phyloP scores from a whole-genome alignment of 768 basidiomycete genomes.

The Sutorius australiensis region DNA sequence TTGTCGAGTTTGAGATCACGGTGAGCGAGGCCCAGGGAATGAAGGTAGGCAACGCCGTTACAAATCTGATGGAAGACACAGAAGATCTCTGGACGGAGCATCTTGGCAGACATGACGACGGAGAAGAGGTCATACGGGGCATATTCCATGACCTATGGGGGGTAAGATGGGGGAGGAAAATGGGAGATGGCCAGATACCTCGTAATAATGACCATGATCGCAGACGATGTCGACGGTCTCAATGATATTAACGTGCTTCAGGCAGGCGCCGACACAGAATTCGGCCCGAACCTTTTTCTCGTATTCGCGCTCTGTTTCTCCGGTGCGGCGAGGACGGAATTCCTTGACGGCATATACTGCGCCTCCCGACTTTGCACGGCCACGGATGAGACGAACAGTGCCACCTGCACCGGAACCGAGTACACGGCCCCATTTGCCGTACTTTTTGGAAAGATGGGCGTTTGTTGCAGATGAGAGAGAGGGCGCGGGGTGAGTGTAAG shows the following conservation, averaged over 20 bases:
- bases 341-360: constrained; percentile 95
- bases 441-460: constrained; percentile 95
- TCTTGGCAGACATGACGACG: constrained; percentile 99
- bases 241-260: constrained; percentile 96
- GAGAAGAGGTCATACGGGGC: constrained; percentile 98
- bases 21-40: constrained; percentile 95
- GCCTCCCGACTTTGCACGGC: constrained; percentile 74
- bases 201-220: constrained; percentile 97
- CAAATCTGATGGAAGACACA: constrained; percentile 99
- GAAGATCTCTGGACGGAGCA: constrained; percentile 97
- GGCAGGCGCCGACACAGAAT: constrained; percentile 92
- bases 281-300: constrained; percentile 99
- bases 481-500: constrained; percentile 37
- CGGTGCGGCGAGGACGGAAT: constrained; percentile 83
- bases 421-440: constrained; percentile 97
- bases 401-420: constrained; percentile 98
- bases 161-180: constrained; percentile 4
- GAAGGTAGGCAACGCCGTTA: constrained; percentile 96
- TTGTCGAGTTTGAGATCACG: constrained; percentile 99
- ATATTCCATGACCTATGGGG: constrained; percentile 92
- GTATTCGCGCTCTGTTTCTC: constrained; percentile 94
- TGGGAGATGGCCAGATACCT: constrained; percentile 50
- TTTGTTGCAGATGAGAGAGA: constrained; percentile 82
- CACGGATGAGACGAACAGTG: constrained; percentile 94
- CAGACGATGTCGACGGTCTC: constrained; percentile 97